A percentile compares a stretch with the other conserved stretches of the same genome.
Conservation (phyloP, 1,284 basidiomycete species). For the Neotropicomus parvogracilis region DNA sequence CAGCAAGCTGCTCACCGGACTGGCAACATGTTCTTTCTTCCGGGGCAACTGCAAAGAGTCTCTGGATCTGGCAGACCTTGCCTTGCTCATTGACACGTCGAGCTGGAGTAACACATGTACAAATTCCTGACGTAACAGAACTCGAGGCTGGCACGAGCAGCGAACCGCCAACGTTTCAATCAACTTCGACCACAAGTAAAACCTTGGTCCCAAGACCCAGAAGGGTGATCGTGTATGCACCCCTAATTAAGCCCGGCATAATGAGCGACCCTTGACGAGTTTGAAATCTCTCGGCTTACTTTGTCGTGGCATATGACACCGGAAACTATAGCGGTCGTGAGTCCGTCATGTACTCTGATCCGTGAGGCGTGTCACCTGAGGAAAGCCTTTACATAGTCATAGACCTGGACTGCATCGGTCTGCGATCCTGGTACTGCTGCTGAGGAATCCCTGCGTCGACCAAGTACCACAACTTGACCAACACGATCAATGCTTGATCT, state of each 20-base stretch:
- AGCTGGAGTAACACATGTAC: too few relatives aligned
- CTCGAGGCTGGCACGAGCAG: too few relatives aligned
- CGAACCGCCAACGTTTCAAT: too few relatives aligned
- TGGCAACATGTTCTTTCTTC: neutral
- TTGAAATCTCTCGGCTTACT: neutral
- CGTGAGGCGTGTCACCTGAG: neutral
- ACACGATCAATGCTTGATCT: slow-evolving; percentile 13
- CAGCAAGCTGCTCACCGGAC: neutral
- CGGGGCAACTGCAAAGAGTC: neutral
- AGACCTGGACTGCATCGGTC: slow-evolving; percentile 13
- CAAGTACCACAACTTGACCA: slow-evolving; percentile 21
- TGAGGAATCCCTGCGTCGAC: slow-evolving; percentile 4
- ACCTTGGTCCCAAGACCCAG: too few relatives aligned
- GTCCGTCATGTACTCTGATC: neutral
- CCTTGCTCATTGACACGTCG: too few relatives aligned
- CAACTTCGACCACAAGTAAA: too few relatives aligned
- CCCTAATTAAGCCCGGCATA: too few relatives aligned
- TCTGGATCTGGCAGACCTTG: too few relatives aligned
- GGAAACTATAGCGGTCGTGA: neutral
- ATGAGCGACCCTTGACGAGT: neutral
- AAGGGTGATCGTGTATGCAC: too few relatives aligned
- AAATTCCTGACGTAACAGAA: too few relatives aligned
- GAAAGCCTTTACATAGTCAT: slow-evolving; percentile 13
- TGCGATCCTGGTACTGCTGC: neutral
- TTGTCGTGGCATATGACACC: neutral